A percentile compares a stretch with the other conserved stretches of the same genome.
Evolutionary conservation across 768 basidiomycete species (phyloP).

Genomic region (Termitomyces sp.): DNA sequence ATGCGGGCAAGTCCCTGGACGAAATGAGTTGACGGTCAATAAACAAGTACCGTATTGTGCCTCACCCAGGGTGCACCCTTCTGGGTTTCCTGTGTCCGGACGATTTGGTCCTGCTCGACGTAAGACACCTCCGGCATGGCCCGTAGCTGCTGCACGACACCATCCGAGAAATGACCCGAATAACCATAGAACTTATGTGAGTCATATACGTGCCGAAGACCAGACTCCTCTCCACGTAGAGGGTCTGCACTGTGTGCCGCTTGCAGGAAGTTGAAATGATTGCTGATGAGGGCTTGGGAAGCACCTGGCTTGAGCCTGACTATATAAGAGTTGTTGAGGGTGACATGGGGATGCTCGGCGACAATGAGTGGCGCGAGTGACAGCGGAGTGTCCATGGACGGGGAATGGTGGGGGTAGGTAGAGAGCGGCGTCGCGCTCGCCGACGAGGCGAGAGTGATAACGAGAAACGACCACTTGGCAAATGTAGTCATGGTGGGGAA

Average conservation of each 20-base stretch:
- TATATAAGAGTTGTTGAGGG: conserved; percentile 91
- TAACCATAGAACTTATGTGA: conserved; percentile 65
- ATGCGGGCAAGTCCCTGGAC: conserved; percentile 89
- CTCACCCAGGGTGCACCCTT: conserved; percentile 82
- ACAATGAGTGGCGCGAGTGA: conserved; percentile 56
- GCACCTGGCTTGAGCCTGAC: conserved; percentile 78
- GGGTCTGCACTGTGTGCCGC: conserved; percentile 51
- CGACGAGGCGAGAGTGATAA: conserved; percentile 31
- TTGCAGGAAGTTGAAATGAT: conserved; percentile 77
- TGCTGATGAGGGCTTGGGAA: conserved; percentile 49
- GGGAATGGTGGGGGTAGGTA: conserved; percentile 29
- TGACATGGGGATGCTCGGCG: conserved; percentile 59
- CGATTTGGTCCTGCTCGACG: conserved; percentile 91
- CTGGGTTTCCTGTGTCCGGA: conserved; percentile 70
- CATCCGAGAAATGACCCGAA: conserved; percentile 69
- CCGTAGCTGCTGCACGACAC: conserved; percentile 71
- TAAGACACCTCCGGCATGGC: conserved; percentile 86
- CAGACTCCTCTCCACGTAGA: conserved; percentile 42
- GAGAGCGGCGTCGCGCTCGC: conserved; percentile 44
- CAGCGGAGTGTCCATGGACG: conserved; percentile 36
- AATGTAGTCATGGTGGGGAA: conserved; percentile 38
- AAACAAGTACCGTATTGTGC: neutral
- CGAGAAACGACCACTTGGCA: conserved; percentile 36
- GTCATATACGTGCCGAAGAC: conserved; percentile 73
- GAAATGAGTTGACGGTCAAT: conserved; percentile 8